These are phyloP conservation scores for Encephalitozoon intestinalis DNA, from an alignment of 371 early-diverging fungal genomes.

Conservation along the genomic window DNA sequence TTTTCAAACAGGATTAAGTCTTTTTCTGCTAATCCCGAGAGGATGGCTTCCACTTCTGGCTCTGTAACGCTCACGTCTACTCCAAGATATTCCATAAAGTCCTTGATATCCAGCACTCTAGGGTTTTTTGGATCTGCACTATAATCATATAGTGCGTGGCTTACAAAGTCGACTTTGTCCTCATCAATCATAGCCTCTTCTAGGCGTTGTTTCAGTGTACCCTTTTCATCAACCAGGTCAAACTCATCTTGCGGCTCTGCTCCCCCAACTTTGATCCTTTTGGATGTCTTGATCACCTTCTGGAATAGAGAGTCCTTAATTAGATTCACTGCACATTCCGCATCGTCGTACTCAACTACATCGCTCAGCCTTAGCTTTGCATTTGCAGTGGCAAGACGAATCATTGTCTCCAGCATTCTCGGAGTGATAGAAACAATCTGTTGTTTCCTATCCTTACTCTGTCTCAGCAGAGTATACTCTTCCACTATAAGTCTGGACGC, in stretches of 20 bases:
- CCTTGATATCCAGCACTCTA: neutral
- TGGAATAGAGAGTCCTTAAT: constrained; percentile 46
- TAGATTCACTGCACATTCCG: constrained; percentile 48
- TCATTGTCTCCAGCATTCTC: constrained; percentile 92
- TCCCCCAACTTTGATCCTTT: neutral
- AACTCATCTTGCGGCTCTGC: neutral
- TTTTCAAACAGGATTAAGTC: constrained; percentile 2
- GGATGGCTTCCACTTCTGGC: neutral
- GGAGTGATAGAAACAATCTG: constrained; percentile 75
- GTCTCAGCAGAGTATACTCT: constrained; percentile 55
- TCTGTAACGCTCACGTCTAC: neutral
- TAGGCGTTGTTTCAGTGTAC: neutral
- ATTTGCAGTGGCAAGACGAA: constrained; percentile 91
- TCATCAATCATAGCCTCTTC: constrained; percentile 7
- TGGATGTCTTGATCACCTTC: constrained; percentile 28
- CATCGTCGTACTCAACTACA: constrained; percentile 65
- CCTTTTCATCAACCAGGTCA: constrained; percentile 1
- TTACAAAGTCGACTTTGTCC: constrained; percentile 18
- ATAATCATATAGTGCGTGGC: constrained; percentile 26
- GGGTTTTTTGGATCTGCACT: neutral
- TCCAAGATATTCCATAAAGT: neutral
- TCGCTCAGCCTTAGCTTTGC: constrained; percentile 77
- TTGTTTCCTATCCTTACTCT: constrained; percentile 52
- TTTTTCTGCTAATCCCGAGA: neutral
- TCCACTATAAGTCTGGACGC: constrained; percentile 43